Percentiles rank a stretch among this genome's conserved stretches.
Evolutionary conservation across 345 rosid genomes (phyloP).

Genomic region (Pistacia atlantica): DNA sequence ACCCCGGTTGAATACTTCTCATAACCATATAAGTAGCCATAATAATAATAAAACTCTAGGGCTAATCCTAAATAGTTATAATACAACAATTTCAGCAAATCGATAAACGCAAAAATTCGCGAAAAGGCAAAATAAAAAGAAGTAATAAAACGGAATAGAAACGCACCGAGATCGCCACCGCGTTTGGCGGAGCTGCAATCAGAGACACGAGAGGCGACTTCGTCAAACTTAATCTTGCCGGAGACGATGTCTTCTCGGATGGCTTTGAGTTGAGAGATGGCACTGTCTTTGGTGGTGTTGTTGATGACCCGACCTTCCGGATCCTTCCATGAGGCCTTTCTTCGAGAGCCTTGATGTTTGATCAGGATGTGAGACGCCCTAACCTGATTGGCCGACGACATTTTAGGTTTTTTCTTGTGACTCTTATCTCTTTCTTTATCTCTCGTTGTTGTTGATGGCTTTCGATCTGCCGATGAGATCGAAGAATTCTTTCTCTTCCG

Average conservation of each 20-base stretch:
- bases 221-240: constrained; percentile 78
- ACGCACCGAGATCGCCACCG: constrained; percentile 91
- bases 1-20: not conserved
- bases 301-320: constrained; percentile 82
- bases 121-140: not conserved
- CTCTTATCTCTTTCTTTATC: constrained; percentile 19
- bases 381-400: constrained; percentile 51
- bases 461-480: constrained; percentile 45
- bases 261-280: constrained; percentile 71
- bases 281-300: constrained; percentile 67
- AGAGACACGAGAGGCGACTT: constrained; percentile 73
- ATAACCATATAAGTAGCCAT: not conserved
- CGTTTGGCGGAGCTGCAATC: constrained; percentile 99
- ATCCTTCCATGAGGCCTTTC: constrained; percentile 97
- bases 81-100: no score
- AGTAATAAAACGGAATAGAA: not conserved
- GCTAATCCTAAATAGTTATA: no score
- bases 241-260: constrained; percentile 75
- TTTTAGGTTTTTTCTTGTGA: constrained; percentile 43
- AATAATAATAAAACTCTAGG: no score
- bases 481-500: constrained; percentile 55
- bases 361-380: constrained; percentile 90
- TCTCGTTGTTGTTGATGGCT: constrained; percentile 10
- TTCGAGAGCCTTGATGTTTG: constrained; percentile 91
- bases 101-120: not conserved